phyloP scores from a whole-genome alignment of 208 protist species.

The Leishmania gerbilli region DNA sequence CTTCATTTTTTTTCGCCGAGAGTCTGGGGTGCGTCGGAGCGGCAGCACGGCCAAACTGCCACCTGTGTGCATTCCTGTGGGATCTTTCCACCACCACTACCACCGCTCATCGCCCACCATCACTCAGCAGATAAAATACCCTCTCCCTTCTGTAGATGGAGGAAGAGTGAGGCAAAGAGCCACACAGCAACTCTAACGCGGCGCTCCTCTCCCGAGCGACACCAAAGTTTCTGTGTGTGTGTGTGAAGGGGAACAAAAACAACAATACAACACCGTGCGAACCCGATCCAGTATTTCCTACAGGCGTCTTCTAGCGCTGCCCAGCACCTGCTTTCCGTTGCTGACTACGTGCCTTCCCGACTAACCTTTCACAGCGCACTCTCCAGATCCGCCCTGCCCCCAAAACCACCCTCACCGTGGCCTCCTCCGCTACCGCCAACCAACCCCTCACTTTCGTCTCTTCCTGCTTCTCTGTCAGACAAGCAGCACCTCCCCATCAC shows the following conservation, averaged over 20 bases:
- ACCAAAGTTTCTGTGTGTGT: too few relatives aligned
- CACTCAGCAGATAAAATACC: not conserved
- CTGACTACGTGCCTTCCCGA: not conserved
- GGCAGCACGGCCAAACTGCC: not conserved
- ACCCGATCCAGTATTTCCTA: not conserved
- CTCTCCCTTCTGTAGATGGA: not conserved
- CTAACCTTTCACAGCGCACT: not conserved
- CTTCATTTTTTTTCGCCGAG: not conserved
- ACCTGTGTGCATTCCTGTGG: too few relatives aligned
- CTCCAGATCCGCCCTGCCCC: not conserved
- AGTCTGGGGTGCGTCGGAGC: too few relatives aligned
- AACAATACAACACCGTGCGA: not conserved
- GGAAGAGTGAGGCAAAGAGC: too few relatives aligned
- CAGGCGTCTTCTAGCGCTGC: not conserved
- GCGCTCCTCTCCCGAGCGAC: not conserved
- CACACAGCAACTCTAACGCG: not conserved
- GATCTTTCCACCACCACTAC: not conserved
- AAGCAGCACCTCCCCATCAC: not conserved
- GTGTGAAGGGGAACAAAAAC: not conserved
- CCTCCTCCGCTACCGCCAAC: not conserved
- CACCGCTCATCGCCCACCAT: not conserved
- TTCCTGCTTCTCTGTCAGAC: not conserved
- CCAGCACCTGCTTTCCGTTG: not conserved
- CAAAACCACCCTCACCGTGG: not conserved
- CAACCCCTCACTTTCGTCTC: too few relatives aligned